Evolutionary conservation across 164 flowering plant genomes (phyloP), one percentile per base, ranked within the genome.

Genomic region (Vitis amurensis): DNA sequence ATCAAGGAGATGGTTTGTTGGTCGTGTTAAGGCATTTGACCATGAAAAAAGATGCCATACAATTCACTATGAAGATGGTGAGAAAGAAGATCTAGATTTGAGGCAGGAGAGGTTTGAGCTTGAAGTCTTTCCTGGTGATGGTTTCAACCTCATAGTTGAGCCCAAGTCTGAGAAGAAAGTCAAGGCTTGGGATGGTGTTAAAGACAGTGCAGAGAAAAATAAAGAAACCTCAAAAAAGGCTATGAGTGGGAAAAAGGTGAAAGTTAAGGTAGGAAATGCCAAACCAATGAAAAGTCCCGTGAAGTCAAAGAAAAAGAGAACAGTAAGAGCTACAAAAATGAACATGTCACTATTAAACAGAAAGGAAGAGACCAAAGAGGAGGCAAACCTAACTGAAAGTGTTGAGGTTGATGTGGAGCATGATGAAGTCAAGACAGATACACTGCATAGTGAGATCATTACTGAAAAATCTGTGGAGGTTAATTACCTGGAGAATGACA

Each of bases 51-150:
- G 15, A 44, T 49, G 64, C 10, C 73, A 63, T 49, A 64, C 48
- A 13, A 64, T 71, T 63, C 50, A 71, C 16, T 71, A 71, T 64
- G 73, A 71, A 11, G 73, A 71, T 49, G 73, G 73, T 7, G 73
- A 71, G 15, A 48, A 27, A 13, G 73, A 71, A 30, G 68, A 48
- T 12, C 19, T 71, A 44, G 29, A 71, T 52, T 27, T 71, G 61
- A 63, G 30, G 27, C 16, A 49, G 8, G 73, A 71, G 67, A 47
- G 50, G 14, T 71, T 71, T 57, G 53, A 59, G 62, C 60, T 71
- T 13, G 68, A 63, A 64, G 61, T 71, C 47, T 19, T 55, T 13
- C 68, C 68, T 17, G 57, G 73, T 48, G 73, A 71, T 31, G 64
- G 27, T 29, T 29, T 56, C 57, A 64, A 31, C 12, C 14, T 56